Conservation (phyloP, 1,284 basidiomycete species). For the Kwoniella shivajii region DNA sequence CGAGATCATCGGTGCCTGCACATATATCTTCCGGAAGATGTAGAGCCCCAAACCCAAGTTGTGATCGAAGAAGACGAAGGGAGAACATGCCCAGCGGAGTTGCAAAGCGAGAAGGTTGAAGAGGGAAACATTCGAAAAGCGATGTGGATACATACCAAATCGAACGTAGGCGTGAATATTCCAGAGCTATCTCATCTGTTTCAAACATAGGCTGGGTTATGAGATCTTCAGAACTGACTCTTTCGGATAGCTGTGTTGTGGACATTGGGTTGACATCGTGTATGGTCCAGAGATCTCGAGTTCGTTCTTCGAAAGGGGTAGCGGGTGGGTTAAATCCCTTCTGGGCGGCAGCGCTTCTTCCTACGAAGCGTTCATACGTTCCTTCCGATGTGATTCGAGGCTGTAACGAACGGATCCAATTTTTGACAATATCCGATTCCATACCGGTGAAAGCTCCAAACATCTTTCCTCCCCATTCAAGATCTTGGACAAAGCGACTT, state of each 20-base stretch:
- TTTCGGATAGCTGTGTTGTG: neutral
- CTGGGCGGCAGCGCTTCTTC: neutral
- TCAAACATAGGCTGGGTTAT: neutral
- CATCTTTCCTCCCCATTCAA: slow-evolving; percentile 45
- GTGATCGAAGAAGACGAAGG: slow-evolving; percentile 31
- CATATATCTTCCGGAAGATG: slow-evolving; percentile 33
- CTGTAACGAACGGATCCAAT: slow-evolving; percentile 27
- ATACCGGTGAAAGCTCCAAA: slow-evolving; percentile 41
- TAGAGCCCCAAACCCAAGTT: slow-evolving; percentile 32
- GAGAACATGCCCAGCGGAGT: slow-evolving; percentile 28
- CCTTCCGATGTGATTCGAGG: neutral
- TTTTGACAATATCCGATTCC: slow-evolving; percentile 25
- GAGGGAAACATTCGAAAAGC: slow-evolving; percentile 36
- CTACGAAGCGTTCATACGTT: slow-evolving; percentile 2
- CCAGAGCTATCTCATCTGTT: neutral
- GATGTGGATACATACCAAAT: slow-evolving; percentile 30
- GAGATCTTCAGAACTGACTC: neutral
- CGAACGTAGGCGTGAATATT: slow-evolving; percentile 1
- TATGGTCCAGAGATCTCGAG: neutral
- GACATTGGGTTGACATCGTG: neutral
- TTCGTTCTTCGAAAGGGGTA: neutral
- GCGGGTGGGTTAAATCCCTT: neutral
- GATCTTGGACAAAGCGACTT: slow-evolving; percentile 33
- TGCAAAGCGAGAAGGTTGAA: slow-evolving; percentile 33
- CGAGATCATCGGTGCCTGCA: slow-evolving; percentile 30